Conservation (phyloP, 306 rosid species). For the Notholithocarpus densiflorus region DNA sequence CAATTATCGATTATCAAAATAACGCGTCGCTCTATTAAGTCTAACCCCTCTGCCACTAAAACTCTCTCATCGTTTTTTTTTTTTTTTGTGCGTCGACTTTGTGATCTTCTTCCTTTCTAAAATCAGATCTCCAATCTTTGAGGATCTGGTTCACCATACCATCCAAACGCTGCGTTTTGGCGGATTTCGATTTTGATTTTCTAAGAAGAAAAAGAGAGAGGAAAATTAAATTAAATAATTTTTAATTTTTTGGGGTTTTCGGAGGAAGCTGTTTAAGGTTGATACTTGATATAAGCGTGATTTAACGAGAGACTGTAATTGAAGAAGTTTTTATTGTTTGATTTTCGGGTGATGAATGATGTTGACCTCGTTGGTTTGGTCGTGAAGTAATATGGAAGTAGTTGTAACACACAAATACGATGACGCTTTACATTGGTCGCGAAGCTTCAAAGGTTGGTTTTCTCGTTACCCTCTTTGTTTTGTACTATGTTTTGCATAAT, state of each 20-base stretch:
- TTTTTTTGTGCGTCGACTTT: neutral
- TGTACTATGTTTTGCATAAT: neutral
- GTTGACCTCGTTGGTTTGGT: conserved; percentile 50
- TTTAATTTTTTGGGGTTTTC: neutral
- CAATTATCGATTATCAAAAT: neutral
- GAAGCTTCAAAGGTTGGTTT: conserved; percentile 81
- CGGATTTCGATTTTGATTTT: neutral
- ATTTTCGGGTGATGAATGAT: conserved; percentile 38
- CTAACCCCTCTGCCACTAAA: neutral
- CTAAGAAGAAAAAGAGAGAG: too few relatives aligned
- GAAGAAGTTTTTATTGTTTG: neutral
- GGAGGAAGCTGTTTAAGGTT: neutral
- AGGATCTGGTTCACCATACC: neutral
- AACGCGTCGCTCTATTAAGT: neutral
- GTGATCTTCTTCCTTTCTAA: conserved; percentile 26
- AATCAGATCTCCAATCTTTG: conserved; percentile 13
- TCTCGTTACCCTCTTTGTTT: neutral
- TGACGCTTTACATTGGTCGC: conserved; percentile 93
- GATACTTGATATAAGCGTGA: neutral
- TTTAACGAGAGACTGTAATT: conserved; percentile 22
- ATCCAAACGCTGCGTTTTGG: conserved; percentile 16
- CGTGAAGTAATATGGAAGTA: conserved; percentile 86
- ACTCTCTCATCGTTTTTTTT: neutral
- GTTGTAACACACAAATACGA: conserved; percentile 47
- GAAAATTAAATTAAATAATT: neutral